Conservation (phyloP, 1,139 yeast genomes). For the Magnusiomyces suaveolens region DNA sequence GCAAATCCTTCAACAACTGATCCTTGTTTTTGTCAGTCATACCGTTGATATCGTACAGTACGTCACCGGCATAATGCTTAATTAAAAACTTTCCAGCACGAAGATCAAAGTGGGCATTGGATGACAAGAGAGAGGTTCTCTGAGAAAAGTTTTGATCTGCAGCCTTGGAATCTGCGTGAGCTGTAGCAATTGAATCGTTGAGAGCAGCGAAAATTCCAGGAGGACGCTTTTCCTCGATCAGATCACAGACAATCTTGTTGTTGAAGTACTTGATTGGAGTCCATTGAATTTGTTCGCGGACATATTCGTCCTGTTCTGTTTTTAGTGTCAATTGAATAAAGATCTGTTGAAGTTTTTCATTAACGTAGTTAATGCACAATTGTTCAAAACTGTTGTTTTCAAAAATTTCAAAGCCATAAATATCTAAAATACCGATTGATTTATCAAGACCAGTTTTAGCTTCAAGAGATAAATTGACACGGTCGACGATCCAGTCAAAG, state of each 20-base stretch:
- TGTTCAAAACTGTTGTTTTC: constrained; percentile 96
- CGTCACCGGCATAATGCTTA: constrained; percentile 98
- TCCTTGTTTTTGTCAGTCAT: constrained; percentile 98
- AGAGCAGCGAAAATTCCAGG: constrained; percentile 96
- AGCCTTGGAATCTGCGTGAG: constrained; percentile 94
- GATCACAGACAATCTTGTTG: constrained; percentile 92
- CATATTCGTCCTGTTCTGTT: constrained; percentile 96
- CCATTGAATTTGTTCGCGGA: constrained; percentile 93
- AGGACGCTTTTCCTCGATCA: constrained; percentile 89
- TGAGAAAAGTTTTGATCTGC: constrained; percentile 96
- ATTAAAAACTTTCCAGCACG: constrained; percentile 81
- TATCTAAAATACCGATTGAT: constrained; percentile 90
- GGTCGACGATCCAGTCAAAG: constrained; percentile 95
- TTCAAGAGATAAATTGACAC: constrained; percentile 70
- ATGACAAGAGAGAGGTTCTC: constrained; percentile 73
- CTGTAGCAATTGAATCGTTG: constrained; percentile 95
- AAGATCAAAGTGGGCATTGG: constrained; percentile 81
- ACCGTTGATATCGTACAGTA: constrained; percentile 76
- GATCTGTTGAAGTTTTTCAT: constrained; percentile 94
- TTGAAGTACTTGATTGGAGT: constrained; percentile 95
- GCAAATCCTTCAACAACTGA: constrained; percentile 77
- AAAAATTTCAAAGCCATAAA: constrained; percentile 95
- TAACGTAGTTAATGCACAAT: constrained; percentile 91
- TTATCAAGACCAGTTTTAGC: constrained; percentile 46
- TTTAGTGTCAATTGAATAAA: constrained; percentile 90